Base-by-base conservation (phyloP, 805 yeast species). In the Candida insectalens region DNA sequence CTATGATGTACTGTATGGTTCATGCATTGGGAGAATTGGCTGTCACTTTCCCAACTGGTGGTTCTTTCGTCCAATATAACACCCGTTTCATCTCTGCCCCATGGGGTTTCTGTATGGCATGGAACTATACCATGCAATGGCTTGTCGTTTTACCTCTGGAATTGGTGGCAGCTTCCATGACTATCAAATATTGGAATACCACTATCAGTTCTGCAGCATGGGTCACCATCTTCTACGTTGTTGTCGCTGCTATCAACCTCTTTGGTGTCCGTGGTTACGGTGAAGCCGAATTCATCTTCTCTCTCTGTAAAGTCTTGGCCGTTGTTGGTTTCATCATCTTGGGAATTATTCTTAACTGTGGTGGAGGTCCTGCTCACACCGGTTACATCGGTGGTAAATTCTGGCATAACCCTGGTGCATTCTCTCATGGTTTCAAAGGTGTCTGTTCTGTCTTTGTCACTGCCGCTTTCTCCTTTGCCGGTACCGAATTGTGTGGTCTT, bases 191-290 rank as follows among this genome's bases (percentile, higher is more conserved):
- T 43, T 70, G 74, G 74, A 62, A 65, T 37, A 54, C 49, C 33
- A 18, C 33, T 4, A 49, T 67, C 19, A 60, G 67, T 42, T 59
- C 77, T 1, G 77, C 69, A 32, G 71, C 69, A 4, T 75, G 65
- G 50, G 72, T 71, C 28, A 62, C 69, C 1, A 63, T 73, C 19
- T 74, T 75, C 41, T 75, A 64, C 47, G 59, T 60, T 3, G 44
- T 69, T 16, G 63, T 75, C 37, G 51, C 71, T 22, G 40, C 51
- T 28, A 66, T 74, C 36, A 74, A 75, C 51, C 50, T 74, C 35
- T 65, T 71, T 38, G 81, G 82, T 40, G 74, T 74, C 17, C 61
- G 60, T 42, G 81, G 80, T 34, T 76, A 74, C 47, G 82, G 80
- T 53, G 83, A 76, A 54, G 74, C 74, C 14, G 83, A 76, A 49